Base-by-base conservation (phyloP, 1,139 yeast species). In the Debaryomyces sp. region DNA sequence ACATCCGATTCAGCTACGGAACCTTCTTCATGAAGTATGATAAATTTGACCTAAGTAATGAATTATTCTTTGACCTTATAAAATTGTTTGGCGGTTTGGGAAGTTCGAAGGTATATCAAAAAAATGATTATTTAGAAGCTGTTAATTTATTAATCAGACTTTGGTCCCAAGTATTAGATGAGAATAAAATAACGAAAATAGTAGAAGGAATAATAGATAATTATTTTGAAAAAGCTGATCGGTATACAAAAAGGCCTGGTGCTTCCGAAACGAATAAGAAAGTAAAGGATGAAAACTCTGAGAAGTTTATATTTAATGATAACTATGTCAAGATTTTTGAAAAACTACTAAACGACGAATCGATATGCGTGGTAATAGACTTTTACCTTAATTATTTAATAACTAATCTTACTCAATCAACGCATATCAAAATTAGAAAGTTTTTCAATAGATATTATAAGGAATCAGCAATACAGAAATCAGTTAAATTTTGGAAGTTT, bases 401-500 rank as follows among this genome's bases (percentile, higher is more conserved):
- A 23, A 34, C 23, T 3, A 29, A 41, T 9, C 22, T 41, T 1
- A 38, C 45, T 10, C 26, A 40, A 3, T 34, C 48, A 6, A 41
- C 45, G 6, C 34, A 41, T 15, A 17, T 22, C 1, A 38, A 39
- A 26, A 49, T 62, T 12, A 55, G 85, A 48, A 71, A 69, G 42
- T 66, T 77, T 37, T 75, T 81, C 54, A 73, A 75, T 50, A 61
- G 62, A 12, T 76, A 71, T 53, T 67, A 78, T 50, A 68, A 68
- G 23, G 66, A 70, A 21, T 61, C 66, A 2, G 57, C 69, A 2
- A 57, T 84, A 30, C 64, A 65, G 43, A 59, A 66, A 5, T 79
- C 83, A 1, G 62, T 64, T 3, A 60, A 71, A 21, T 86, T 84
- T 54, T 86, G 91, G 91, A 63, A 67, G 17, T 74, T 77, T 42